Evolutionary conservation across 305 asterid species (phyloP).

Genomic region (Andrographis paniculata): DNA sequence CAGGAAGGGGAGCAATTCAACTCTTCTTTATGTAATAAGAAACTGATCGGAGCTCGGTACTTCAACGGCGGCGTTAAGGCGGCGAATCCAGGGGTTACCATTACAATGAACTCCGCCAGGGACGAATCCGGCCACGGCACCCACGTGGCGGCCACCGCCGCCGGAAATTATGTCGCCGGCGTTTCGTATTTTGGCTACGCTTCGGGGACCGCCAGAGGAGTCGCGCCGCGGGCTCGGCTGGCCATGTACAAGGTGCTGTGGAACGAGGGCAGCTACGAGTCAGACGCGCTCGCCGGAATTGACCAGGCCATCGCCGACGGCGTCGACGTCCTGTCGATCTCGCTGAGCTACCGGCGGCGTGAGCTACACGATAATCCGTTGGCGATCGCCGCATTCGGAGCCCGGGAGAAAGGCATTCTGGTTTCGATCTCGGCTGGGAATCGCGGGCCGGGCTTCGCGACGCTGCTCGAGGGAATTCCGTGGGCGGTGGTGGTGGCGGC

Average conservation of each 20-base stretch:
- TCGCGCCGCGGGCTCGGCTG: conserved; percentile 43
- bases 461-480: conserved; percentile 49
- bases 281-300: conserved; percentile 45
- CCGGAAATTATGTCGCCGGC: conserved; percentile 34
- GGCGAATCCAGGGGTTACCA: conserved; percentile 21
- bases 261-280: conserved; percentile 28
- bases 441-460: conserved; percentile 24
- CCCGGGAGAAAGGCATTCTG: conserved; percentile 40
- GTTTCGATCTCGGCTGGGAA: conserved; percentile 58
- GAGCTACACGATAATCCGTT: conserved; percentile 34
- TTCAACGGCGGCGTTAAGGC: conserved; percentile 43
- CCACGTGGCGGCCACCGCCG: conserved; percentile 47
- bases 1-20: conserved; percentile 46
- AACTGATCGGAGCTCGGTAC: conserved; percentile 52
- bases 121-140: conserved; percentile 56
- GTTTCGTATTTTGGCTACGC: conserved; percentile 47
- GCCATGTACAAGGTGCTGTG: conserved; percentile 42
- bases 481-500: conserved; percentile 51
- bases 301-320: conserved; percentile 56
- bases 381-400: conserved; percentile 51
- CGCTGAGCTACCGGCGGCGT: conserved; percentile 22
- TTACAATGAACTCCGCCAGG: conserved; percentile 45
- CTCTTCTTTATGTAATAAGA: conserved; percentile 45
- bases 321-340: conserved; percentile 40
- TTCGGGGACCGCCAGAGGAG: conserved; percentile 42